phyloP scores from a whole-genome alignment of 768 basidiomycete species.

The Coprinopsis marcescibilis region DNA sequence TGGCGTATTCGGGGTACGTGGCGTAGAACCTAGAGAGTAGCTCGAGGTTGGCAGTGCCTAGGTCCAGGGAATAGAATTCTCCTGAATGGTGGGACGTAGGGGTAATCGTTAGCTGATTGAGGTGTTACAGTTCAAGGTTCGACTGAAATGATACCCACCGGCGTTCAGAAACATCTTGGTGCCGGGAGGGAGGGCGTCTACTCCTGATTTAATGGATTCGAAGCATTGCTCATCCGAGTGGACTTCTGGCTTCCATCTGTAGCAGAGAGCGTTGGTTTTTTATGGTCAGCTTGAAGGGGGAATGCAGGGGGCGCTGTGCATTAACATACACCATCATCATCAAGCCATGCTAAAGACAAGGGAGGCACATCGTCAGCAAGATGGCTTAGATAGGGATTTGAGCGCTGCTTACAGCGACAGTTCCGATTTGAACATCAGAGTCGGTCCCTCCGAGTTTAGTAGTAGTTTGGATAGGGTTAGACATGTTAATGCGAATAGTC shows the following conservation, averaged over 20 bases:
- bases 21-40: slow-evolving; percentile 7
- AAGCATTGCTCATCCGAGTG: slow-evolving; percentile 56
- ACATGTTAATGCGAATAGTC: too few relatives aligned
- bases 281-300: not conserved
- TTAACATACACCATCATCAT: slow-evolving; percentile 15
- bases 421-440: not conserved
- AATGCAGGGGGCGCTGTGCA: too few relatives aligned
- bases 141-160: slow-evolving; percentile 11
- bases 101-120: too few relatives aligned
- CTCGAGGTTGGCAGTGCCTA: slow-evolving; percentile 7
- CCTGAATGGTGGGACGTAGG: not conserved
- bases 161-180: slow-evolving; percentile 45
- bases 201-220: slow-evolving; percentile 51
- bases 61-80: slow-evolving; percentile 8
- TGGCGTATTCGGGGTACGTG: slow-evolving; percentile 10
- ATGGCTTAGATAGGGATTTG: not conserved
- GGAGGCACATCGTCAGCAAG: too few relatives aligned
- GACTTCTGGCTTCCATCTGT: slow-evolving; percentile 35
- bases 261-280: not conserved
- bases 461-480: too few relatives aligned
- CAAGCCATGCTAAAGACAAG: slow-evolving; percentile 14
- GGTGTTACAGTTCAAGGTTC: not conserved
- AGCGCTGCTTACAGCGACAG: slow-evolving; percentile 4
- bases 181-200: slow-evolving; percentile 37
- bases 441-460: slow-evolving; percentile 7